Percentiles rank a stretch among this genome's conserved stretches.
These are phyloP conservation scores for Hyaloperonospora arabidopsidis DNA, from an alignment of 352 stramenopile genomes.

Conservation along the genomic window DNA sequence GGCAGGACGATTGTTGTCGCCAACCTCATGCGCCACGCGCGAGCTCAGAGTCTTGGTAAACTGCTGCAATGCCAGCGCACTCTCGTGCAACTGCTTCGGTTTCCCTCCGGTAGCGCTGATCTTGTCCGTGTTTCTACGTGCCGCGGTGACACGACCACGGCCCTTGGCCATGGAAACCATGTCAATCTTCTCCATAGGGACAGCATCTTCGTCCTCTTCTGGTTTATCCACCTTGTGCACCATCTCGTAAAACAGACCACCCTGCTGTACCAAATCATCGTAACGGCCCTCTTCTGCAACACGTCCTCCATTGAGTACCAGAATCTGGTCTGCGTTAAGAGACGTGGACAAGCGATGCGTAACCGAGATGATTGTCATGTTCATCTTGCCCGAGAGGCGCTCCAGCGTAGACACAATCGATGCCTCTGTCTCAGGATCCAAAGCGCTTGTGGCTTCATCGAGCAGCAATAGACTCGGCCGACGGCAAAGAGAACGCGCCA, in stretches of 20 bases:
- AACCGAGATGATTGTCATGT: conserved; percentile 87
- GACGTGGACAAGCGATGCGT: conserved; percentile 82
- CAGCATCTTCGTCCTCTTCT: conserved; percentile 37
- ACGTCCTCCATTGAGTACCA: conserved; percentile 67
- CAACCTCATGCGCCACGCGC: conserved; percentile 52
- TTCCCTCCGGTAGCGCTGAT: conserved; percentile 39
- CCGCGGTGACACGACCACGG: conserved; percentile 17
- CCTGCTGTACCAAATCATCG: conserved; percentile 56
- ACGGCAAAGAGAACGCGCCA: conserved; percentile 73
- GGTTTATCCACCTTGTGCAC: conserved; percentile 62
- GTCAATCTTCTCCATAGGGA: conserved; percentile 17
- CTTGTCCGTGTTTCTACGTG: conserved; percentile 38
- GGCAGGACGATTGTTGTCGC: conserved; percentile 32
- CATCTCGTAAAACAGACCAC: conserved; percentile 81
- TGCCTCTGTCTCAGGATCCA: conserved; percentile 81
- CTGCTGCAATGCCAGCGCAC: conserved; percentile 66
- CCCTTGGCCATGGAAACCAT: conserved; percentile 31
- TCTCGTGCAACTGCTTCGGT: conserved; percentile 43
- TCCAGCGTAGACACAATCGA: conserved; percentile 80
- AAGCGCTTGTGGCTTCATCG: conserved; percentile 80
- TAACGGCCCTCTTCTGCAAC: conserved; percentile 77
- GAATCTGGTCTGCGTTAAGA: conserved; percentile 71
- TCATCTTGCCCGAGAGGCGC: conserved; percentile 72
- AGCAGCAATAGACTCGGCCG: conserved; percentile 73
- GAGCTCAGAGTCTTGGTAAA: conserved; percentile 78